Conservation (phyloP, 2,329 filamentous ascomycete species). For the Trematosphaeria pertusa region DNA sequence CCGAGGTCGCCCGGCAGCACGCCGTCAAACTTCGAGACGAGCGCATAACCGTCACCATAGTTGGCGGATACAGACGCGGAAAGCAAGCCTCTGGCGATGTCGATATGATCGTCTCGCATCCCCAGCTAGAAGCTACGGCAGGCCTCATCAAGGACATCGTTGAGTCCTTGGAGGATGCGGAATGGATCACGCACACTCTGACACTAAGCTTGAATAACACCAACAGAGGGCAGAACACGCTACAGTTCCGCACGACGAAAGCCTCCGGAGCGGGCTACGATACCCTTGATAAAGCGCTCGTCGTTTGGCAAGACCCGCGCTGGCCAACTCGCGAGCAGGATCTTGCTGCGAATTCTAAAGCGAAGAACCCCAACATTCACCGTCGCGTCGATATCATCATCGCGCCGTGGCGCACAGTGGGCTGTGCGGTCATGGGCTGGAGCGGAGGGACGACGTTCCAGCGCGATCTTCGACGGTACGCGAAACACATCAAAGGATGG, state of each 20-base stretch:
- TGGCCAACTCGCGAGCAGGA: constrained; percentile 50
- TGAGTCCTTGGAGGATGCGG: constrained; percentile 69
- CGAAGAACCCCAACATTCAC: constrained; percentile 75
- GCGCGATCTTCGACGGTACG: constrained; percentile 81
- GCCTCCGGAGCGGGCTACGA: constrained; percentile 72
- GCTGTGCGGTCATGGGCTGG: constrained; percentile 90
- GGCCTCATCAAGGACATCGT: constrained; percentile 78
- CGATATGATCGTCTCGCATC: constrained; percentile 84
- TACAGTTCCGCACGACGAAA: constrained; percentile 59
- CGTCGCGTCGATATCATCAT: constrained; percentile 92
- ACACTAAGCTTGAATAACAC: constrained; percentile 73
- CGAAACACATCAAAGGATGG: constrained; percentile 72
- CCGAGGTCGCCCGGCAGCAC: constrained; percentile 66
- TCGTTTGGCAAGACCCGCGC: constrained; percentile 83
- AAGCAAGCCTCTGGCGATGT: constrained; percentile 80
- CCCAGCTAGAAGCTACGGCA: constrained; percentile 70
- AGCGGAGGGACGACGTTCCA: constrained; percentile 88
- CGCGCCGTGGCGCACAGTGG: constrained; percentile 84
- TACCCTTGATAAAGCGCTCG: constrained; percentile 86
- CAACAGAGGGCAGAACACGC: constrained; percentile 71
- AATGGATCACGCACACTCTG: constrained; percentile 83
- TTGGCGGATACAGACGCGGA: constrained; percentile 82
- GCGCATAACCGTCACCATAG: constrained; percentile 67
- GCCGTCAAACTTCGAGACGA: constrained; percentile 67
- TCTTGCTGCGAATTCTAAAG: constrained; percentile 41